Conservation (phyloP, 73 alveolate genomes). For the Symbiodinium natans region DNA sequence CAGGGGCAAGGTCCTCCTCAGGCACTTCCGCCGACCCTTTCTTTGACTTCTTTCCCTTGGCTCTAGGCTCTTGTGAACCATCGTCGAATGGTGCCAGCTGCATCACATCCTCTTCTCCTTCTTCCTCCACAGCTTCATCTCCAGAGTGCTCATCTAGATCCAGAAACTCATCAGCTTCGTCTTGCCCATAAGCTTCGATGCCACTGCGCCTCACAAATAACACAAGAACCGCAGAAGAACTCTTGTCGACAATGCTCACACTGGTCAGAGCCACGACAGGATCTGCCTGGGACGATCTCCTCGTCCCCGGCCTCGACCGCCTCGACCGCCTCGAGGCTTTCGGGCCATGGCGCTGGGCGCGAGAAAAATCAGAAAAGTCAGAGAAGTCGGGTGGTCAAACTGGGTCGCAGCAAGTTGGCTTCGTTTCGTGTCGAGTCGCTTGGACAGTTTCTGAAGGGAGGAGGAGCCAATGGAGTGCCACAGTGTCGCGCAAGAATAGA, state of each 20-base stretch:
- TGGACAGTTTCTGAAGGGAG: too few species aligned
- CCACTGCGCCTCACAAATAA: conserved; percentile 34
- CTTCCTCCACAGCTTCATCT: conserved; percentile 41
- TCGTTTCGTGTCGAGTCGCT: too few species aligned
- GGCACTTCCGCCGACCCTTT: neutral
- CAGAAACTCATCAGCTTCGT: conserved; percentile 50
- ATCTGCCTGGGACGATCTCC: conserved; percentile 8
- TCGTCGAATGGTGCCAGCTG: conserved; percentile 21
- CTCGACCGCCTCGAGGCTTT: conserved; percentile 51
- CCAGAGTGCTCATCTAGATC: conserved; percentile 37
- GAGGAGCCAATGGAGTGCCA: too few species aligned
- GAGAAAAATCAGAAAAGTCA: too few species aligned
- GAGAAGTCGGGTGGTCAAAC: neutral
- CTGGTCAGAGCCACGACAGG: neutral
- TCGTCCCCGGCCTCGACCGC: conserved; percentile 22
- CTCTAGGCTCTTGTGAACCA: neutral
- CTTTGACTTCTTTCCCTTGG: neutral
- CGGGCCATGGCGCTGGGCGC: conserved; percentile 56
- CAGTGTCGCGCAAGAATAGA: too few species aligned
- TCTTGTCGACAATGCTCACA: neutral
- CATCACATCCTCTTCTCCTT: conserved; percentile 56
- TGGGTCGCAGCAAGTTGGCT: neutral
- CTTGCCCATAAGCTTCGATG: conserved; percentile 60
- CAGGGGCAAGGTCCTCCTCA: neutral
- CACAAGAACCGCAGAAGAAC: neutral